Evolutionary conservation across 2,329 filamentous ascomycete species (phyloP).

Genomic region (Pezicula radicicola): DNA sequence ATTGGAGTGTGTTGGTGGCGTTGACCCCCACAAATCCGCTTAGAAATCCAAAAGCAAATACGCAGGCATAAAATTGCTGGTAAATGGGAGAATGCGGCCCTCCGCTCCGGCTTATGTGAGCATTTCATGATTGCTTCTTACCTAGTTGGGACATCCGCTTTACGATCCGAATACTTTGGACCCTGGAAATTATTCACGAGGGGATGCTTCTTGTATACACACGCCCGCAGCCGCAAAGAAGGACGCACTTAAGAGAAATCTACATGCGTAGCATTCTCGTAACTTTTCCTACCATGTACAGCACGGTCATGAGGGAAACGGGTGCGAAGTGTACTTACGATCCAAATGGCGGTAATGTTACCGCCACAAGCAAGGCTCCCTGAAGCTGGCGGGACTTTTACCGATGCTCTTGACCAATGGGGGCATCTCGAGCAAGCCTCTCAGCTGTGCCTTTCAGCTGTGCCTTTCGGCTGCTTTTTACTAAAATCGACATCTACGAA

Average conservation of each 20-base stretch:
- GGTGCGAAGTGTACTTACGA: neutral
- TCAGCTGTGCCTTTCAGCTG: neutral
- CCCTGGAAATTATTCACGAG: neutral
- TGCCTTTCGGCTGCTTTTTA: neutral
- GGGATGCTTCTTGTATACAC: neutral
- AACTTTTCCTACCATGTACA: neutral
- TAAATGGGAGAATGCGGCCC: neutral
- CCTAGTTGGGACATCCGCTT: neutral
- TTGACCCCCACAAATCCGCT: neutral
- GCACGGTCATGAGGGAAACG: neutral
- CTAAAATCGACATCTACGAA: neutral
- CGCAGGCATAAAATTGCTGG: neutral
- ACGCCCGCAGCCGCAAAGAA: neutral
- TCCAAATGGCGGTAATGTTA: neutral
- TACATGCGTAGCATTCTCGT: neutral
- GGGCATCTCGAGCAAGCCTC: neutral
- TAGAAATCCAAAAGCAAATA: neutral
- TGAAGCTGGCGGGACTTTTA: no score
- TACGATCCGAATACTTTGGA: neutral
- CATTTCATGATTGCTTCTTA: neutral
- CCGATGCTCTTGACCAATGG: neutral
- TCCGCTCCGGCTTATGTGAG: neutral
- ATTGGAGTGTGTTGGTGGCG: neutral
- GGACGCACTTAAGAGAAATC: neutral
- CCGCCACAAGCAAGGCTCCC: no score